Conservation (phyloP, 148 eudicot species). For the Rhododendron griersonianum region DNA sequence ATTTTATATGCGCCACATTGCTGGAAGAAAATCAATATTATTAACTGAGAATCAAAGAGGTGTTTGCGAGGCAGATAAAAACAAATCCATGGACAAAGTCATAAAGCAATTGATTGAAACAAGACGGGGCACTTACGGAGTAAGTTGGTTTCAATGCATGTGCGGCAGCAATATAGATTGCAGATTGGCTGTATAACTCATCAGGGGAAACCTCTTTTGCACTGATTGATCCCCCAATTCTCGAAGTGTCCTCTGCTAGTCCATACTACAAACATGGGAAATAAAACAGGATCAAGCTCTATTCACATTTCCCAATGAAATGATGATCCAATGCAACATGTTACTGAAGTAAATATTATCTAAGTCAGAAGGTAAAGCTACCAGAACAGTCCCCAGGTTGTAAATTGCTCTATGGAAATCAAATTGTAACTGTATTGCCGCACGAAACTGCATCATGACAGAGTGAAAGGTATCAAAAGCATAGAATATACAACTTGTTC, state of each 20-base stretch:
- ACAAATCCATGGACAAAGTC: not conserved
- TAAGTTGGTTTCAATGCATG: constrained; percentile 88
- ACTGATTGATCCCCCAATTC: constrained; percentile 49
- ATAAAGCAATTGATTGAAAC: not conserved
- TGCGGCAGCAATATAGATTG: constrained; percentile 93
- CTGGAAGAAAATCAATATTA: not conserved
- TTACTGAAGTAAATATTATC: not conserved
- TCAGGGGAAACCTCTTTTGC: constrained; percentile 62
- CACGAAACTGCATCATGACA: constrained; percentile 66
- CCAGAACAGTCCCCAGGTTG: constrained; percentile 98
- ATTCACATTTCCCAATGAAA: not conserved
- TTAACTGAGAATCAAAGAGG: not conserved
- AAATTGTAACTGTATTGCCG: constrained; percentile 89
- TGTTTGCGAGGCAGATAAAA: not conserved
- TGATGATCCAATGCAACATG: not conserved
- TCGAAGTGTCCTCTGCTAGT: constrained; percentile 90
- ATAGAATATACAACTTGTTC: constrained; percentile 4
- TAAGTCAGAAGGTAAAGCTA: constrained; percentile 24
- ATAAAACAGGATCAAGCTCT: not conserved
- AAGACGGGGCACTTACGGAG: constrained; percentile 42
- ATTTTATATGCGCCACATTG: not conserved
- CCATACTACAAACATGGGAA: constrained; percentile 62
- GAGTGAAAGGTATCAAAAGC: constrained; percentile 4
- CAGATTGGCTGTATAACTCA: constrained; percentile 83
- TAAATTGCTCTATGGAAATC: constrained; percentile 98